A percentile compares a stretch with the other conserved stretches of the same genome.
phyloP scores from a whole-genome alignment of 2,329 filamentous ascomycete species.

The Xylaria sp. region DNA sequence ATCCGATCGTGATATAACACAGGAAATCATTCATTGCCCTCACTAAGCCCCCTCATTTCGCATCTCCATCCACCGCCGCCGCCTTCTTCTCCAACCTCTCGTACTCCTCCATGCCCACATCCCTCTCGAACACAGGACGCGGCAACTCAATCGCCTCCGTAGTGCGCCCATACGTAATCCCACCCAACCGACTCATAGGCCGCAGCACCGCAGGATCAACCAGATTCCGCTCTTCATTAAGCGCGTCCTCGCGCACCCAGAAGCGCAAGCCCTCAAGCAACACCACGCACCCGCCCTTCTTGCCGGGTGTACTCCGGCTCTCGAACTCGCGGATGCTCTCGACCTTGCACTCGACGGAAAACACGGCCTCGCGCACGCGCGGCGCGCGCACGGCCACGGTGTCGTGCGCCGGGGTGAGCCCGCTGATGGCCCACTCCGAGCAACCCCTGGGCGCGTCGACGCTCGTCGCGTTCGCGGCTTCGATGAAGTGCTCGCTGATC shows the following conservation, averaged over 20 bases:
- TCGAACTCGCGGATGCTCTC: constrained; percentile 82
- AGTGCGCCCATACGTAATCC: constrained; percentile 82
- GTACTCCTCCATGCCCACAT: constrained; percentile 63
- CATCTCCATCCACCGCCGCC: constrained; percentile 48
- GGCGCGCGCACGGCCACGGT: constrained; percentile 74
- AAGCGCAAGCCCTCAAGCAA: constrained; percentile 87
- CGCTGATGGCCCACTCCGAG: constrained; percentile 83
- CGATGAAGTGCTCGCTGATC: constrained; percentile 83
- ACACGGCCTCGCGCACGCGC: constrained; percentile 83
- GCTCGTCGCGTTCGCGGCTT: constrained; percentile 85
- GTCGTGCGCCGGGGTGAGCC: constrained; percentile 75
- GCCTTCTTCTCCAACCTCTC: constrained; percentile 64
- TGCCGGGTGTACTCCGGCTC: constrained; percentile 74
- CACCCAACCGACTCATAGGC: constrained; percentile 82
- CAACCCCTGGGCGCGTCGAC: constrained; percentile 82
- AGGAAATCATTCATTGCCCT: background rate
- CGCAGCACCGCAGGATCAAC: constrained; percentile 81
- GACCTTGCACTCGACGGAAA: constrained; percentile 83
- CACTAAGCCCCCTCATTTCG: background rate
- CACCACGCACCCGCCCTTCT: constrained; percentile 78
- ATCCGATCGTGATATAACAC: background rate
- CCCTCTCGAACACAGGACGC: constrained; percentile 67
- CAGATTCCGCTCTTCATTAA: constrained; percentile 79
- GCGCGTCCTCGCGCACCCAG: constrained; percentile 88
- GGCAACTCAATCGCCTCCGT: constrained; percentile 78